phyloP scores from a whole-genome alignment of 1,284 basidiomycete genomes.

The Heterobasidion annosum region DNA sequence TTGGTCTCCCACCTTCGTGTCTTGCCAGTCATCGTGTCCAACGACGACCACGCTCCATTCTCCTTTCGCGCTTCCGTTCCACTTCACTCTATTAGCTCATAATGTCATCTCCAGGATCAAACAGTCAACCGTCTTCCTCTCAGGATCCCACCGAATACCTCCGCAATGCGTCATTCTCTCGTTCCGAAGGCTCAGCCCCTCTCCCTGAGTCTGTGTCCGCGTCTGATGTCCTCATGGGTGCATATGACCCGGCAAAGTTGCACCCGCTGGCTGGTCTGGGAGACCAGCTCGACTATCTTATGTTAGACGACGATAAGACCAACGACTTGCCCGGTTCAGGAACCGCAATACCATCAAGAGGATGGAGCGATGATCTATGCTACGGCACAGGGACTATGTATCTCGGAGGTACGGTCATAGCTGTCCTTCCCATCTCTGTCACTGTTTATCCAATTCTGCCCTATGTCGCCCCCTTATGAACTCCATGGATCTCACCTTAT shows the following conservation, averaged over 20 bases:
- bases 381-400: conserved; percentile 99
- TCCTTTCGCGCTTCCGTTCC: background rate
- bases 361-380: conserved; percentile 99
- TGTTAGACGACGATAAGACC: conserved; percentile 91
- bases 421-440: conserved; percentile 21
- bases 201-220: conserved; percentile 62
- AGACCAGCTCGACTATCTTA: conserved; percentile 86
- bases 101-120: conserved; percentile 10
- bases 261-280: conserved; percentile 87
- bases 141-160: conserved; percentile 42
- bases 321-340: conserved; percentile 78
- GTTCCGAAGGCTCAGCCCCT: conserved; percentile 25
- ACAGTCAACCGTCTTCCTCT: conserved; percentile 14
- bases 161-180: conserved; percentile 47
- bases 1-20: background rate
- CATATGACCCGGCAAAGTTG: conserved; percentile 83
- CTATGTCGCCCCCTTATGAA: conserved; percentile 24
- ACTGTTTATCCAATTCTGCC: conserved; percentile 15
- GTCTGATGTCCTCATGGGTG: conserved; percentile 73
- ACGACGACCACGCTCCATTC: conserved; percentile 1
- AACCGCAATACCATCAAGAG: conserved; percentile 86
- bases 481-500: conserved; percentile 53
- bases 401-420: conserved; percentile 82
- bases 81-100: background rate
- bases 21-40: background rate